phyloP scores from a whole-genome alignment of 495 filamentous ascomycete genomes.

The Massariosphaeria phaeospora region DNA sequence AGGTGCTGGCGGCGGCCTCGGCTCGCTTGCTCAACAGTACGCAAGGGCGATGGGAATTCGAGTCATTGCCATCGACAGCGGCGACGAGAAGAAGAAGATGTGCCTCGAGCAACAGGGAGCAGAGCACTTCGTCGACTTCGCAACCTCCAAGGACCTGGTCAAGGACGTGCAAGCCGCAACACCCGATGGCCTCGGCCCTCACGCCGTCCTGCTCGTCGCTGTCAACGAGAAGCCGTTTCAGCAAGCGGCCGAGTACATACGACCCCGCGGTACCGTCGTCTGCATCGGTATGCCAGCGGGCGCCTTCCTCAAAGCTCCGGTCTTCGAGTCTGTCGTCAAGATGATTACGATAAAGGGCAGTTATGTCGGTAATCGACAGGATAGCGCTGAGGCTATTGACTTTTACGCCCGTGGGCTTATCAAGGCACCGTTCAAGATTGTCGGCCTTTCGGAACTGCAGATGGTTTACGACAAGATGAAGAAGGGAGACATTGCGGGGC shows the following conservation, averaged over 20 bases:
- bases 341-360: slow-evolving; percentile 92
- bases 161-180: slow-evolving; percentile 74
- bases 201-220: slow-evolving; percentile 81
- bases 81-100: slow-evolving; percentile 70
- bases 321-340: slow-evolving; percentile 76
- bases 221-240: slow-evolving; percentile 89
- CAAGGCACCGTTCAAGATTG: slow-evolving; percentile 78
- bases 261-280: slow-evolving; percentile 71
- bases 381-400: slow-evolving; percentile 78
- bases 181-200: slow-evolving; percentile 72
- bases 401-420: slow-evolving; percentile 81
- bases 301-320: slow-evolving; percentile 73
- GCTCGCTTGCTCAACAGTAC: slow-evolving; percentile 77
- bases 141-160: slow-evolving; percentile 66
- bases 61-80: slow-evolving; percentile 72
- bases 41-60: slow-evolving; percentile 83
- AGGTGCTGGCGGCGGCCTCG: slow-evolving; percentile 83
- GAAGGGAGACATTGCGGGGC: slow-evolving; percentile 69
- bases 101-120: slow-evolving; percentile 62
- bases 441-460: slow-evolving; percentile 69
- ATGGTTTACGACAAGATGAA: slow-evolving; percentile 58
- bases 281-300: slow-evolving; percentile 79
- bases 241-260: slow-evolving; percentile 81
- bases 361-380: slow-evolving; percentile 86
- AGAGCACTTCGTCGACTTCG: slow-evolving; percentile 71